Percentiles rank a stretch among this genome's conserved stretches.
These are phyloP conservation scores for Saksenaea vasiformis DNA, from an alignment of 371 early-diverging fungal species.

Conservation along the genomic window DNA sequence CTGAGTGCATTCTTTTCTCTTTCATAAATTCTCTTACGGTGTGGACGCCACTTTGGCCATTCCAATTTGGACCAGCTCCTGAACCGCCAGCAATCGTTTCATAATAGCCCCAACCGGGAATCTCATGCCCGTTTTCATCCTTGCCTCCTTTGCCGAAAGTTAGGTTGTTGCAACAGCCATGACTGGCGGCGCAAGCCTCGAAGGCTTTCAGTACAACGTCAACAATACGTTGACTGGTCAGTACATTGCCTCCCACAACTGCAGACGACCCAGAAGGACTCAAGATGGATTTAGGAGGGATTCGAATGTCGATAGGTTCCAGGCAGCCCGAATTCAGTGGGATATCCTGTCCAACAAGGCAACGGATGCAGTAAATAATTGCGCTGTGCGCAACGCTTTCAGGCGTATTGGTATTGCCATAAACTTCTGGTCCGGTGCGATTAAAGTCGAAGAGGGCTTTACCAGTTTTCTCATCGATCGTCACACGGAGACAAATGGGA, in stretches of 20 bases:
- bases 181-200: slow-evolving; percentile 89
- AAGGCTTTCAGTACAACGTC: slow-evolving; percentile 93
- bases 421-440: slow-evolving; percentile 88
- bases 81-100: slow-evolving; percentile 86
- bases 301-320: slow-evolving; percentile 76
- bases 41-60: slow-evolving; percentile 79
- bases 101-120: slow-evolving; percentile 92
- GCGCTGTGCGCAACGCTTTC: slow-evolving; percentile 78
- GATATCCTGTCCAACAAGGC: slow-evolving; percentile 85
- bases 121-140: slow-evolving; percentile 35
- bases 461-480: slow-evolving; percentile 72
- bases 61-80: slow-evolving; percentile 85
- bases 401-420: slow-evolving; percentile 73
- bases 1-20: neutral
- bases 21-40: slow-evolving; percentile 33
- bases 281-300: slow-evolving; percentile 79
- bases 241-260: slow-evolving; percentile 96
- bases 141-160: slow-evolving; percentile 87
- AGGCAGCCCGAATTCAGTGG: slow-evolving; percentile 96
- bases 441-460: slow-evolving; percentile 90
- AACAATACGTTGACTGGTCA: slow-evolving; percentile 92
- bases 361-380: slow-evolving; percentile 92
- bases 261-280: slow-evolving; percentile 84
- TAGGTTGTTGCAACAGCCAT: slow-evolving; percentile 95
- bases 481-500: slow-evolving; percentile 75